Conservation (phyloP, 2,329 filamentous ascomycete genomes). For the Ampelomyces quisqualis region DNA sequence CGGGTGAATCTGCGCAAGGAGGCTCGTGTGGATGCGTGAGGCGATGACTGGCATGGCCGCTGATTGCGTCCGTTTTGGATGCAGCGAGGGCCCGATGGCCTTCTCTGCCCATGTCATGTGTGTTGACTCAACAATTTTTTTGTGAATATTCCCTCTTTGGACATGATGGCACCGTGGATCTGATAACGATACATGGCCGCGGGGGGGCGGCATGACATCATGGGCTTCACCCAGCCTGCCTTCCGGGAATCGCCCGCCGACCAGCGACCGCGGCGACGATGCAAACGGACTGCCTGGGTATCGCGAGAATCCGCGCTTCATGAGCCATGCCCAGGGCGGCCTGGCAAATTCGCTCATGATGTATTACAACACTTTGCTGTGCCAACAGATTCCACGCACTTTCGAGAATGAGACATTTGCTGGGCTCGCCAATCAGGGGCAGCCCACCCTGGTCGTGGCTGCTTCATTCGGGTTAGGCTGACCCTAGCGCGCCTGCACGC, state of each 20-base stretch:
- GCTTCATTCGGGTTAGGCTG: conserved; percentile 1
- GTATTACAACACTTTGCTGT: conserved; percentile 13
- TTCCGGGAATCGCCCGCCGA: too few relatives aligned
- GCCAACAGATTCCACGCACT: conserved; percentile 16
- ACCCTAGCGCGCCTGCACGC: conserved; percentile 3
- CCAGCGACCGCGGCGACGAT: neutral
- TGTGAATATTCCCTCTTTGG: too few relatives aligned
- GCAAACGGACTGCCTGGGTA: neutral
- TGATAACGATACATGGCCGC: conserved; percentile 5
- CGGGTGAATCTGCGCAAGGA: conserved; percentile 3
- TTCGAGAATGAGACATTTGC: conserved; percentile 17
- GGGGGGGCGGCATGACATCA: conserved; percentile 14
- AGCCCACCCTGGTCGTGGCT: conserved; percentile 17
- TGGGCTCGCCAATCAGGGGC: conserved; percentile 6
- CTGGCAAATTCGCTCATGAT: conserved; percentile 1
- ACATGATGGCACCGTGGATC: neutral
- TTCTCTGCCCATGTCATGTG: neutral
- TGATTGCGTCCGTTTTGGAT: neutral
- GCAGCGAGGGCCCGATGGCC: neutral
- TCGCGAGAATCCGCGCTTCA: too few relatives aligned
- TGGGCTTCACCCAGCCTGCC: conserved; percentile 23
- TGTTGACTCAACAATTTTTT: neutral
- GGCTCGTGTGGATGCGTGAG: neutral
- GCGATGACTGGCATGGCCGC: too few relatives aligned
- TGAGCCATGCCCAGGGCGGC: neutral